A percentile compares a stretch with the other conserved stretches of the same genome.
These are phyloP conservation scores for Ensete ventricosum DNA, from an alignment of 176 grass and related monocot genomes.

Conservation along the genomic window DNA sequence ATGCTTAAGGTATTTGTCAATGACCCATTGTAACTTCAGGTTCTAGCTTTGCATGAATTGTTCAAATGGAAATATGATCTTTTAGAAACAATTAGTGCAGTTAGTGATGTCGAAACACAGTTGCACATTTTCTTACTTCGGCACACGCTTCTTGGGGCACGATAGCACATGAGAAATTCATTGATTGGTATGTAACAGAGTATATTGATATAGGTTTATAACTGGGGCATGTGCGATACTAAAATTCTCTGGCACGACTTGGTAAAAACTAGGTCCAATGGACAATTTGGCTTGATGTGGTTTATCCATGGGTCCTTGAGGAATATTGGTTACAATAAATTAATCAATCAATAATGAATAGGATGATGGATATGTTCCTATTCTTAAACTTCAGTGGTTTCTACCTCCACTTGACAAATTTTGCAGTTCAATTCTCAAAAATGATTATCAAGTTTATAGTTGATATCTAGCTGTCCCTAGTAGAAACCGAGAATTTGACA, in stretches of 20 bases:
- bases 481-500: no score
- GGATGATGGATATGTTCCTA: no score
- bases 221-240: background rate
- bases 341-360: no score
- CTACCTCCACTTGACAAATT: no score
- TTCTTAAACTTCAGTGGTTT: no score
- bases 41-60: conserved; percentile 7
- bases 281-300: no score
- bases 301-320: no score
- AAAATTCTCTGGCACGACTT: background rate
- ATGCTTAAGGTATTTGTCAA: background rate
- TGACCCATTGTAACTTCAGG: background rate
- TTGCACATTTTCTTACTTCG: background rate
- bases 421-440: no score
- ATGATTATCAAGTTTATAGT: no score
- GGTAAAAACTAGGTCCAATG: background rate
- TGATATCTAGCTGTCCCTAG: no score
- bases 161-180: background rate
- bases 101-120: background rate
- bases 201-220: background rate
- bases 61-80: background rate
- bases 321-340: no score
- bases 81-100: background rate
- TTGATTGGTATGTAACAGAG: background rate
- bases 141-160: background rate